Evolutionary conservation across 2,329 filamentous ascomycete genomes (phyloP).

Genomic region (Scytalidium lignicola): DNA sequence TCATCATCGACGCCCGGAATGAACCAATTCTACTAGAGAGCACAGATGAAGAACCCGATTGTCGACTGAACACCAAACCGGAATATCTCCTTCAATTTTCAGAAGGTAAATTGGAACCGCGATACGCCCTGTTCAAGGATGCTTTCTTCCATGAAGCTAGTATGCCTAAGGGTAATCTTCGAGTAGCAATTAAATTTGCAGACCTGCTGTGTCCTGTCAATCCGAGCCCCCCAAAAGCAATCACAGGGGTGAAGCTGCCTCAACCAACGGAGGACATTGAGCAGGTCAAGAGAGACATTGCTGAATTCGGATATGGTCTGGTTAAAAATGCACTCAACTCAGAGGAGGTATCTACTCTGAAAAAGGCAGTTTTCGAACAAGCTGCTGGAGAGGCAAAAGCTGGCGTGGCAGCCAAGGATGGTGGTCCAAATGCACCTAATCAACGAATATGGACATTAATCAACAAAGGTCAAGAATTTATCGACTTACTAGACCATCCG

Average conservation of each 20-base stretch:
- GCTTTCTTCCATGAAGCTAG: too few species aligned
- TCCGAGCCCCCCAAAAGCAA: constrained; percentile 17
- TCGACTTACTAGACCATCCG: constrained; percentile 25
- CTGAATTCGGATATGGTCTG: constrained; percentile 24
- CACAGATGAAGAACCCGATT: not conserved
- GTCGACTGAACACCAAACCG: not conserved
- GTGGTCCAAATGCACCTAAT: constrained; percentile 13
- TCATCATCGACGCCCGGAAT: constrained; percentile 1
- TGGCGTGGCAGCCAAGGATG: constrained; percentile 18
- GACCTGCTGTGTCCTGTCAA: constrained; percentile 19
- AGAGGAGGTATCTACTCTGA: constrained; percentile 18
- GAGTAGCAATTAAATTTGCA: constrained; percentile 22
- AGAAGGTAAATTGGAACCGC: constrained; percentile 15
- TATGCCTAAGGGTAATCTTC: constrained; percentile 20
- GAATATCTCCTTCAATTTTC: not conserved
- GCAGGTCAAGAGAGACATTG: constrained; percentile 22
- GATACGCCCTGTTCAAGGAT: constrained; percentile 24
- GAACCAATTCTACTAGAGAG: not conserved
- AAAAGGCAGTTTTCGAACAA: constrained; percentile 20
- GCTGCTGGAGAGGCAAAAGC: constrained; percentile 21
- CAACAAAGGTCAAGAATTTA: constrained; percentile 24
- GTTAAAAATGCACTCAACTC: constrained; percentile 22
- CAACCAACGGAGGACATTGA: constrained; percentile 27
- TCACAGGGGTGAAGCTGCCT: constrained; percentile 34
- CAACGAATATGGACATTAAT: constrained; percentile 15